Evolutionary conservation across 805 yeast genomes (phyloP).

Genomic region (Nakazawaea wickerhamii): DNA sequence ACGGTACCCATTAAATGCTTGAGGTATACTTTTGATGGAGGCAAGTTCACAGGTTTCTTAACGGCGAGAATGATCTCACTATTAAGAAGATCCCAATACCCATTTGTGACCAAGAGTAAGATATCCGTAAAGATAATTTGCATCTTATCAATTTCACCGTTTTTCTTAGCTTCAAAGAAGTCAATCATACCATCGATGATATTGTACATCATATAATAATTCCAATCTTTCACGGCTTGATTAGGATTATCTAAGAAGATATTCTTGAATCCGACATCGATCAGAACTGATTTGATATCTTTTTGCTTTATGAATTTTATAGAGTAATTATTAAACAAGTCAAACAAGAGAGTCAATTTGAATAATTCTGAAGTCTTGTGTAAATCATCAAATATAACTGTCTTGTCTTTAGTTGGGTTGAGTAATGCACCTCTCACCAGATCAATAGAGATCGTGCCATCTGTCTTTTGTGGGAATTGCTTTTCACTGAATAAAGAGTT

Average conservation of each 20-base stretch:
- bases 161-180: background rate
- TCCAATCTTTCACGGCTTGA: slow-evolving; percentile 9
- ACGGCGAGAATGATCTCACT: slow-evolving; percentile 10
- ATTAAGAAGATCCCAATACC: slow-evolving; percentile 12
- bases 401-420: background rate
- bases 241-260: background rate
- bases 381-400: slow-evolving; percentile 5
- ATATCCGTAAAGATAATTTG: background rate
- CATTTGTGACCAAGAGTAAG: slow-evolving; percentile 2
- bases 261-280: slow-evolving; percentile 7
- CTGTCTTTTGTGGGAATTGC: background rate
- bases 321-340: slow-evolving; percentile 4
- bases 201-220: slow-evolving; percentile 4
- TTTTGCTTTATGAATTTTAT: slow-evolving; percentile 5
- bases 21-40: slow-evolving; percentile 2
- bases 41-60: slow-evolving; percentile 2
- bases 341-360: slow-evolving; percentile 5
- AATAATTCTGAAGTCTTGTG: slow-evolving; percentile 5
- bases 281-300: background rate
- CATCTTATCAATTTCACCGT: slow-evolving; percentile 7
- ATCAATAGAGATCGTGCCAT: slow-evolving; percentile 7
- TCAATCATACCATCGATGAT: background rate
- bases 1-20: slow-evolving; percentile 12
- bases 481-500: background rate
- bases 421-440: slow-evolving; percentile 7